These are phyloP conservation scores for Colletotrichum lentis DNA, from an alignment of 2,329 filamentous ascomycete species.

Conservation along the genomic window DNA sequence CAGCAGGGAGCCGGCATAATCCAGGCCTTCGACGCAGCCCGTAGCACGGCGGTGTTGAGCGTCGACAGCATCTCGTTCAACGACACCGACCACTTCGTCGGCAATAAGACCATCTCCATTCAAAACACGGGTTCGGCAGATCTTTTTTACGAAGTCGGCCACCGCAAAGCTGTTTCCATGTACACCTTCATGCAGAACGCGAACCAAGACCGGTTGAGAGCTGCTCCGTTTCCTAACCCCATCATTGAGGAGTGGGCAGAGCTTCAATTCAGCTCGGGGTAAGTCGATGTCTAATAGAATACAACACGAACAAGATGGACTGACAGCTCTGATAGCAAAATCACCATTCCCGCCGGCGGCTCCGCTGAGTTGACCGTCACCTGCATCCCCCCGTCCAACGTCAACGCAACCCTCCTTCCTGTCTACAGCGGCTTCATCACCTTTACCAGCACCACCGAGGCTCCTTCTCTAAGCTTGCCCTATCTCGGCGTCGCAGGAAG, in stretches of 20 bases:
- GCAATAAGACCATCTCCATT: slow-evolving; percentile 61
- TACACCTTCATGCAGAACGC: slow-evolving; percentile 62
- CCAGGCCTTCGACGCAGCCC: slow-evolving; percentile 66
- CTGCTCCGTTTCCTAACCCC: slow-evolving; percentile 55
- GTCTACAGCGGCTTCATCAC: slow-evolving; percentile 54
- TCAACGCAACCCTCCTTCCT: slow-evolving; percentile 49
- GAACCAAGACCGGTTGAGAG: slow-evolving; percentile 46
- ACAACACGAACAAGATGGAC: not conserved
- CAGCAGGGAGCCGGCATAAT: slow-evolving; percentile 69
- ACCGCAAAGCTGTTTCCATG: slow-evolving; percentile 60
- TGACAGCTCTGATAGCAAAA: slow-evolving; percentile 37
- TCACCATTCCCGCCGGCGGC: slow-evolving; percentile 54
- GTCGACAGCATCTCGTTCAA: slow-evolving; percentile 68
- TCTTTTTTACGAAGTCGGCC: slow-evolving; percentile 61
- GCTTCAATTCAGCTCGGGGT: slow-evolving; percentile 50
- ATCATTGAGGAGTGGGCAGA: slow-evolving; percentile 52
- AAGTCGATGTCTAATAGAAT: not conserved
- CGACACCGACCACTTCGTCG: slow-evolving; percentile 65
- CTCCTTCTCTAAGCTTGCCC: slow-evolving; percentile 48
- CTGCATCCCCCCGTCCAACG: slow-evolving; percentile 51
- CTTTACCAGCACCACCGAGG: slow-evolving; percentile 51
- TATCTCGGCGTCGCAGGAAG: slow-evolving; percentile 53
- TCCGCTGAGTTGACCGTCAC: slow-evolving; percentile 56
- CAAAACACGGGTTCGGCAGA: slow-evolving; percentile 59
- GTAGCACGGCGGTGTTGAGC: slow-evolving; percentile 62